Evolutionary conservation across 2,329 filamentous ascomycete species (phyloP), one percentile per base, ranked within the genome.

Genomic region (Aspergillus pseudoviridinutans): DNA sequence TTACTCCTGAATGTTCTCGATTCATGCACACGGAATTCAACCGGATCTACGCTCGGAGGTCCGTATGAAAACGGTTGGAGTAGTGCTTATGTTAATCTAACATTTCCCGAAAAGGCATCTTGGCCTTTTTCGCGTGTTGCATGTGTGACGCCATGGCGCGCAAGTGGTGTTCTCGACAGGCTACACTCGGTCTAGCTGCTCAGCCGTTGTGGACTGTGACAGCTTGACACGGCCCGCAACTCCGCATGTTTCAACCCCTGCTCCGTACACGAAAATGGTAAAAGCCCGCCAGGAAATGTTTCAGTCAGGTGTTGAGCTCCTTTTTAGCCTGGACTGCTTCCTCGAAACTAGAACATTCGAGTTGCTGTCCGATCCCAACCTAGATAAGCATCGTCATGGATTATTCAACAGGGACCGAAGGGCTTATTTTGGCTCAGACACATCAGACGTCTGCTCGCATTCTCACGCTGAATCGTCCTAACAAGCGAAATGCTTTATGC

Each of bases 401-500:
- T 32, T 6, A 32, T 14, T 14, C 29, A 14, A 32, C 10, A 4
- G 3, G 12, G 12, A 32, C 29, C 12, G 12, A 32, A 32, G 4
- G 1, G 2, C 20, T 50, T 27, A 22, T 57, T 10, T 25, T 54
- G n/a, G 46, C 32, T 12, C 12, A 27, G 22, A 54, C 51, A 22
- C 38, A 27, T 20, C 35, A 6, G 4, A 20, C 46, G 1, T 32
- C 29, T 12, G 29, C 44, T 9, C 55, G 38, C 0, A 22, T 56
- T 6, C 49, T 51, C 50, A 54, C 38, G 3, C 22, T 59, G 14
- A 57, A 56, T 49, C 50, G 57, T 8, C 57, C 57, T 2, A 20
- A 50, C 5, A 59, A 59, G 35, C 46, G 54, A 8, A 59, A 59
- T 29, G 57, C 57, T 9, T 32, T 59, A 10, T 59, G 50, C 14